These are phyloP conservation scores for Lentinus brumalis DNA, from an alignment of 768 basidiomycete genomes.

Conservation along the genomic window DNA sequence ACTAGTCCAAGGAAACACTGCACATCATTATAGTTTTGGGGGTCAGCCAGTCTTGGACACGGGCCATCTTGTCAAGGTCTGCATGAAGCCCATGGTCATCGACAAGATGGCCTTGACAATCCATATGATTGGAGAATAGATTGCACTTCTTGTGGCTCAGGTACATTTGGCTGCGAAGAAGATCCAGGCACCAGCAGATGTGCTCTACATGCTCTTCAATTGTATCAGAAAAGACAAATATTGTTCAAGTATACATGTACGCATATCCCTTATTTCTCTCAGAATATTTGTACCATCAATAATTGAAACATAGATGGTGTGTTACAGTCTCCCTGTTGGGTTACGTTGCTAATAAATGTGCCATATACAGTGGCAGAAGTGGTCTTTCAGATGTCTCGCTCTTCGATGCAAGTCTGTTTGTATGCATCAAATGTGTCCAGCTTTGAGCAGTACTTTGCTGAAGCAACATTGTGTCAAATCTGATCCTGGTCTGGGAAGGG, in stretches of 20 bases:
- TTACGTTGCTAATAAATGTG: constrained; percentile 37
- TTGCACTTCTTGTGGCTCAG: constrained; percentile 38
- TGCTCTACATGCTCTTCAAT: constrained; percentile 41
- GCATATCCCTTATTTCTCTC: constrained; percentile 38
- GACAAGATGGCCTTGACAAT: constrained; percentile 44
- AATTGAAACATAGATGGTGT: constrained; percentile 47
- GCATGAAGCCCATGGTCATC: constrained; percentile 41
- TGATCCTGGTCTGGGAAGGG: constrained; percentile 45
- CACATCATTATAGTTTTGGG: constrained; percentile 36
- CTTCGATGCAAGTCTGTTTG: constrained; percentile 40
- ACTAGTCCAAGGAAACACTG: constrained; percentile 44
- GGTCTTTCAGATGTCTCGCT: constrained; percentile 33
- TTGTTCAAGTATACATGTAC: constrained; percentile 49
- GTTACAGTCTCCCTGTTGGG: constrained; percentile 50
- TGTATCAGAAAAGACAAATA: constrained; percentile 40
- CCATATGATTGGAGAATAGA: constrained; percentile 31
- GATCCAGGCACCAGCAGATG: constrained; percentile 34
- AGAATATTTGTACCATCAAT: constrained; percentile 45
- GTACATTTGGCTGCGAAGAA: constrained; percentile 33
- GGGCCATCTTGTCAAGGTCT: constrained; percentile 37
- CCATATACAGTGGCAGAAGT: constrained; percentile 41
- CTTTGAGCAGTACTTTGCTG: constrained; percentile 37
- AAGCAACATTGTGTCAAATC: constrained; percentile 36
- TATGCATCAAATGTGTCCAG: constrained; percentile 46
- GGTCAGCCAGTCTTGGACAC: constrained; percentile 38